Evolutionary conservation across 129 eudicot species (phyloP).

Genomic region (Ambrosia trifida): DNA sequence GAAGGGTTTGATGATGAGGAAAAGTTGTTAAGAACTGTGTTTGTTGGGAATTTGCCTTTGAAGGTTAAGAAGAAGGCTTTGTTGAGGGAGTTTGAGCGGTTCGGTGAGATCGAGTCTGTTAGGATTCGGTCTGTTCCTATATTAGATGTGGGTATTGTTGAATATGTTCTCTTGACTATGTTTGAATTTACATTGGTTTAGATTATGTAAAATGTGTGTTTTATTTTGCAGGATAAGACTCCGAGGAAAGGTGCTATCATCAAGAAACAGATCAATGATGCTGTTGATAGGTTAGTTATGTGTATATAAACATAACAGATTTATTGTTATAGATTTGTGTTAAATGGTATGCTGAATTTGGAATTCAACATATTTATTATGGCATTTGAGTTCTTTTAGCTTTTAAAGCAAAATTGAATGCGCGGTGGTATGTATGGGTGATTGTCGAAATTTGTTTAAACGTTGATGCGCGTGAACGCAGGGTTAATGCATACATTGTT

Average conservation of each 20-base stretch:
- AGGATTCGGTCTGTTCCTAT: conserved; percentile 89
- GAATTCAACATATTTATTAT: too few species aligned
- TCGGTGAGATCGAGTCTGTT: conserved; percentile 88
- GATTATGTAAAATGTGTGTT: background rate
- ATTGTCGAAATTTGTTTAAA: too few species aligned
- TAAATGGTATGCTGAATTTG: too few species aligned
- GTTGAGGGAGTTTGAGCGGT: conserved; percentile 66
- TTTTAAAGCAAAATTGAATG: too few species aligned
- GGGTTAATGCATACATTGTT: conserved; percentile 90
- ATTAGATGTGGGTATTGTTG: conserved; percentile 61
- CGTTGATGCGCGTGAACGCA: conserved; percentile 39
- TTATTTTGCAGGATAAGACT: conserved; percentile 59
- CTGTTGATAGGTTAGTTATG: conserved; percentile 79
- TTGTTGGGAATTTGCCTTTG: conserved; percentile 94
- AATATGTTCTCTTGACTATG: background rate
- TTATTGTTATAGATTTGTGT: too few species aligned
- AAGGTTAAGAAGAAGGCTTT: conserved; percentile 85
- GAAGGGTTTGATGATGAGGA: conserved; percentile 98
- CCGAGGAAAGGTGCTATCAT: conserved; percentile 93
- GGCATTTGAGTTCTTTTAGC: too few species aligned
- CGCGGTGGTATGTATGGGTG: too few species aligned
- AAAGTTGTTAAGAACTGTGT: conserved; percentile 87
- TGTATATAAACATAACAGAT: too few species aligned
- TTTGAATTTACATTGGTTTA: background rate
- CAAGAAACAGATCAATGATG: conserved; percentile 73